A percentile compares a stretch with the other conserved stretches of the same genome.
These are phyloP conservation scores for Theobroma cacao DNA, from an alignment of 345 rosid genomes.

Conservation along the genomic window DNA sequence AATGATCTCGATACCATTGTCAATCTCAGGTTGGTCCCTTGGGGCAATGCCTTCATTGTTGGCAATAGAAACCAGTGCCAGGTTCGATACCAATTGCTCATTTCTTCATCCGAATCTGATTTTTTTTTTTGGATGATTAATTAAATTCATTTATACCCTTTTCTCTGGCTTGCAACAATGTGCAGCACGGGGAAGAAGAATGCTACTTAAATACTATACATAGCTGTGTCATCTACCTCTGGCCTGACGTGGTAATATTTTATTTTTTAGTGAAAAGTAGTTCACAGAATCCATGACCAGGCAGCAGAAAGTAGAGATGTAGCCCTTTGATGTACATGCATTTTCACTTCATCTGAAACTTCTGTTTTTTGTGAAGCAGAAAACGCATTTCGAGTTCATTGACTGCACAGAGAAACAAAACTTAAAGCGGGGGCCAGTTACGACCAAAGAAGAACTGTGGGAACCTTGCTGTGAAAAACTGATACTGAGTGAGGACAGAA, in stretches of 20 bases:
- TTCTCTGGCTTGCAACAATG: neutral
- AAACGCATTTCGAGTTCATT: slow-evolving; percentile 30
- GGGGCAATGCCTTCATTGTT: slow-evolving; percentile 30
- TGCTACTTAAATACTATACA: slow-evolving; percentile 35
- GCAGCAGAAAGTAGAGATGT: neutral
- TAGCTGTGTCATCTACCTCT: slow-evolving; percentile 36
- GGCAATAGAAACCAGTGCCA: neutral
- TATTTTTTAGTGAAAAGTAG: no score
- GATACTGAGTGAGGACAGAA: slow-evolving; percentile 25
- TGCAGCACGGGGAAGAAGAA: slow-evolving; percentile 46
- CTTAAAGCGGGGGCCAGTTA: slow-evolving; percentile 17
- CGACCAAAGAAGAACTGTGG: slow-evolving; percentile 16
- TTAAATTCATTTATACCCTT: neutral
- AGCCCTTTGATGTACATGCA: neutral
- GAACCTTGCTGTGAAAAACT: slow-evolving; percentile 27
- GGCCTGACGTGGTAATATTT: slow-evolving; percentile 27
- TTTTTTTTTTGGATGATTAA: neutral
- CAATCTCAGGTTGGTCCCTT: slow-evolving; percentile 36
- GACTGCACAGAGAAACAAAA: slow-evolving; percentile 41
- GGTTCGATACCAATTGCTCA: neutral
- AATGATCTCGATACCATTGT: slow-evolving; percentile 30
- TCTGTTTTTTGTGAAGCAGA: slow-evolving; percentile 22
- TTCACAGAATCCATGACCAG: neutral
- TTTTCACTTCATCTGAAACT: neutral
- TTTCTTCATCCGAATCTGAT: neutral